These are phyloP conservation scores for Camellia lanceoleosa DNA, from an alignment of 148 eudicot species.

Conservation along the genomic window DNA sequence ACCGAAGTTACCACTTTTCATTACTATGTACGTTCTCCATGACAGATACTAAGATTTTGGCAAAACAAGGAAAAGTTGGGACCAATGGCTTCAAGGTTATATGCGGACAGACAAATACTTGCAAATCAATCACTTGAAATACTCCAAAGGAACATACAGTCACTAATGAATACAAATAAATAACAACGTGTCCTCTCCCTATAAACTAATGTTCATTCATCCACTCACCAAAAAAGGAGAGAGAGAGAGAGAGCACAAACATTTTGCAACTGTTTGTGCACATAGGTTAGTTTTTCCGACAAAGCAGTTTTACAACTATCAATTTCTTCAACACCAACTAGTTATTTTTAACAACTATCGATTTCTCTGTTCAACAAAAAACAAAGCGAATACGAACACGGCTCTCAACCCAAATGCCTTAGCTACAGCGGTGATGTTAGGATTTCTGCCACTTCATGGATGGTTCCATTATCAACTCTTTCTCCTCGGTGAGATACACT, in stretches of 20 bases:
- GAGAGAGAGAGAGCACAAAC: background rate
- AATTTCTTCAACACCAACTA: background rate
- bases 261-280: no score
- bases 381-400: constrained; percentile 51
- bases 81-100: constrained; percentile 93
- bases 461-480: constrained; percentile 92
- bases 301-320: background rate
- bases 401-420: constrained; percentile 88
- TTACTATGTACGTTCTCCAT: constrained; percentile 70
- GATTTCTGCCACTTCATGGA: constrained; percentile 86
- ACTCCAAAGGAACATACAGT: constrained; percentile 3
- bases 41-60: constrained; percentile 76
- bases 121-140: constrained; percentile 86
- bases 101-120: constrained; percentile 92
- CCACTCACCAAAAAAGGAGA: background rate
- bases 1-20: background rate
- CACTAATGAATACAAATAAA: background rate
- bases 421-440: constrained; percentile 60
- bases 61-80: constrained; percentile 91
- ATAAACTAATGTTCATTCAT: background rate
- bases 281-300: background rate
- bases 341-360: background rate
- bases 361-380: background rate
- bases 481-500: constrained; percentile 82
- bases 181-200: background rate